Conservation (phyloP, 2,329 filamentous ascomycete species). For the Colletotrichum ledebouriae region DNA sequence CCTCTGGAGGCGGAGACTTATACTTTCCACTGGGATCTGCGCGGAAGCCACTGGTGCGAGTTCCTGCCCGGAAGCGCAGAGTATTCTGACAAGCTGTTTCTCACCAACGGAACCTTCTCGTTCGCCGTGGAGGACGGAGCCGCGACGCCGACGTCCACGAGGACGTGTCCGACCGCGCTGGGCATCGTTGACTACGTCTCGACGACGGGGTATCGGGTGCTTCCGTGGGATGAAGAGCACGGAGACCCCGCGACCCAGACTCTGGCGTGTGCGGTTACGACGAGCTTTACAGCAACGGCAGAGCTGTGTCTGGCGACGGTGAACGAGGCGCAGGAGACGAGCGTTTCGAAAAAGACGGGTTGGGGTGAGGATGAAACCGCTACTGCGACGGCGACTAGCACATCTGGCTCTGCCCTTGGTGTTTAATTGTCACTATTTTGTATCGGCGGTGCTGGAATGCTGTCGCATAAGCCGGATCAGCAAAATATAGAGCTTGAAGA, state of each 20-base stretch:
- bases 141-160: slow-evolving; percentile 27
- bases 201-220: slow-evolving; percentile 22
- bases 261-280: slow-evolving; percentile 18
- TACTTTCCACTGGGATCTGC: too few species aligned
- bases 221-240: not conserved
- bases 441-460: too few species aligned
- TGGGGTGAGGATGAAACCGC: slow-evolving; percentile 37
- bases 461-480: too few species aligned
- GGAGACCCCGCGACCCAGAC: not conserved
- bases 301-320: slow-evolving; percentile 25
- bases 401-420: too few species aligned
- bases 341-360: slow-evolving; percentile 18
- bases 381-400: slow-evolving; percentile 46
- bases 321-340: slow-evolving; percentile 20
- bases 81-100: too few species aligned
- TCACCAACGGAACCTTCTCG: too few species aligned
- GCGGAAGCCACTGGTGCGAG: too few species aligned
- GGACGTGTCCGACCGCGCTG: slow-evolving; percentile 18
- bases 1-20: too few species aligned
- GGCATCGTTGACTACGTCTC: slow-evolving; percentile 13
- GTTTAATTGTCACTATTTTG: too few species aligned
- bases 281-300: slow-evolving; percentile 5
- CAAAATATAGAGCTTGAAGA: too few species aligned
- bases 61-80: too few species aligned
- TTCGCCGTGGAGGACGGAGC: slow-evolving; percentile 10